Conservation (phyloP, 1,284 basidiomycete genomes). For the Inonotus obliquus region DNA sequence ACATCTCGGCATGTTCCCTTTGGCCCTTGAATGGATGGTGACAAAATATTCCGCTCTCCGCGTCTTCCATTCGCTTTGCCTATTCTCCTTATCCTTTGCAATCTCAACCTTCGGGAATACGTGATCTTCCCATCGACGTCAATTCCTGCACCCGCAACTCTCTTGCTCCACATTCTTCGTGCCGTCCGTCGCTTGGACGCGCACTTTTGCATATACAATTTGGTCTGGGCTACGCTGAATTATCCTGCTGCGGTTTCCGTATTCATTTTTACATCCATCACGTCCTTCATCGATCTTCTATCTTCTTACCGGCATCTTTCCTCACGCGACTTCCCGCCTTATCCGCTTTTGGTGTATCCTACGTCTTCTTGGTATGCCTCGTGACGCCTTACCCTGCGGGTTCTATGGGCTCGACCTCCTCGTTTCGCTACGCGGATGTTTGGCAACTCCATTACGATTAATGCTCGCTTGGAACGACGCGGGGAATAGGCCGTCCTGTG, state of each 20-base stretch:
- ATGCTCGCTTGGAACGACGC: background rate
- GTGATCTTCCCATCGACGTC: background rate
- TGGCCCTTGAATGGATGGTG: background rate
- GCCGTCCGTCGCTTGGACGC: background rate
- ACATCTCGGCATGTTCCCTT: background rate
- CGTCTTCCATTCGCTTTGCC: background rate
- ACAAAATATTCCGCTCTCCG: background rate
- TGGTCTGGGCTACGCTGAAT: background rate
- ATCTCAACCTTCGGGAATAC: background rate
- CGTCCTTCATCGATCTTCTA: background rate
- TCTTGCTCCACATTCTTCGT: background rate
- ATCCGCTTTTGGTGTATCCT: background rate
- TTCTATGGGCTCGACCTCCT: background rate
- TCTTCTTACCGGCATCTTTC: background rate
- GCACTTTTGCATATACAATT: background rate
- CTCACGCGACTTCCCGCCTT: background rate
- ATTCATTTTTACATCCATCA: background rate
- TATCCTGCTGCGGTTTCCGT: background rate
- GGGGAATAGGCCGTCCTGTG: constrained; percentile 49
- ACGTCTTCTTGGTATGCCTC: background rate
- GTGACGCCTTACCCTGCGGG: background rate
- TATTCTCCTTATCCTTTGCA: background rate
- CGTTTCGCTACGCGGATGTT: background rate
- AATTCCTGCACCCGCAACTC: background rate
- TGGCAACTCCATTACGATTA: constrained; percentile 1